Evolutionary conservation across 148 eudicot species (phyloP), one percentile per base, ranked within the genome.

Genomic region (Silene latifolia): DNA sequence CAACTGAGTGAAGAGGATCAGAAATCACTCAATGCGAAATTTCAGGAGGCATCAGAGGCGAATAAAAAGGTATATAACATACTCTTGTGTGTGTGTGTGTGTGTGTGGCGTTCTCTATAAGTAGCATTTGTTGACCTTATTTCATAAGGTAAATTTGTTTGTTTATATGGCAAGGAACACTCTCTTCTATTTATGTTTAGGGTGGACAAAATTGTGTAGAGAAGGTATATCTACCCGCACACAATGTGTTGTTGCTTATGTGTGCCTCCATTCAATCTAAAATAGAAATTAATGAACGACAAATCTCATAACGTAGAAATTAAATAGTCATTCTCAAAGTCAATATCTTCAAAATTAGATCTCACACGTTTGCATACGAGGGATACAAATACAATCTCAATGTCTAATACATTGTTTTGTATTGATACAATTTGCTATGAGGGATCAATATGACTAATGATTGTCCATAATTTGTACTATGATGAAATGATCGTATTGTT

Each of bases 1-100:
- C 99, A 95, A 80, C 90, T 95, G 68, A 95, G 98, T 79, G 91
- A 88, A 82, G 92, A 85, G 81, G 98, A 95, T 80, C 99, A 95
- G 82, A 86, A 90, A 73, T 78, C 91, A 70, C 84, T 95, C 69
- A 89, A 90, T 79, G 79, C 88, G 69, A 95, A 90, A 82, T 95
- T 95, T 78, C 82, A 87, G 76, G 99, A 95, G 82, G 96, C 97
- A 74, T 84, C 91, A 44, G 97, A 88, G 76, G 99, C 98, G 18
- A 91, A 89, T 72, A 90, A 88, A 77, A 95, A 89, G 83, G 87
- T 85, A 69, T 47, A 74, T 75, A 14, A 18, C 56, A 20, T 23
- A 21, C n/a, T n/a, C n/a, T n/a, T n/a, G 44, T 7, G 44, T 39
- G 0, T 6, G 44, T 7, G 44, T 1, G 44, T 0, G 44, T 1